phyloP scores from a whole-genome alignment of 169 alveolate genomes.

The Babesia ovis region DNA sequence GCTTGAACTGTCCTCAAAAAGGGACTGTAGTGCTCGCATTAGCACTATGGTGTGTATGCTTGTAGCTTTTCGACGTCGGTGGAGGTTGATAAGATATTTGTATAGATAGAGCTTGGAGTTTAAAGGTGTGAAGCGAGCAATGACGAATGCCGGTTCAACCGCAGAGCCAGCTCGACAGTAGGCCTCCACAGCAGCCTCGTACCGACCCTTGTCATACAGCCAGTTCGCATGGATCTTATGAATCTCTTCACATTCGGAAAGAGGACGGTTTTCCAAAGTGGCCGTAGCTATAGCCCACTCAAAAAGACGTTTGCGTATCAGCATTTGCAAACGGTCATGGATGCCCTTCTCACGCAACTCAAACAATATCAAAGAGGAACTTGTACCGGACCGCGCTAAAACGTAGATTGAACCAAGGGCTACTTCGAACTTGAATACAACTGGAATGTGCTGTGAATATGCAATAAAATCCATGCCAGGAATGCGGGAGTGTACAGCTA shows the following conservation, averaged over 20 bases:
- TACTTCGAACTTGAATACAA: conserved; percentile 9
- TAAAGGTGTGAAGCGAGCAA: conserved; percentile 41
- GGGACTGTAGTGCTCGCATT: conserved; percentile 48
- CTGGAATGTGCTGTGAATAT: conserved; percentile 37
- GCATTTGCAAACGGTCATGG: conserved; percentile 53
- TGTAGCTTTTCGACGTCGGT: conserved; percentile 25
- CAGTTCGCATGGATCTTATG: conserved; percentile 65
- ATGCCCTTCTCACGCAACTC: conserved; percentile 58
- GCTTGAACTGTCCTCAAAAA: conserved; percentile 12
- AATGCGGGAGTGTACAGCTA: conserved; percentile 2
- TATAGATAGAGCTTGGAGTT: conserved; percentile 48
- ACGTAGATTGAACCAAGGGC: conserved; percentile 25
- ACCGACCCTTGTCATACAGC: conserved; percentile 52
- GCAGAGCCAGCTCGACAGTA: conserved; percentile 44
- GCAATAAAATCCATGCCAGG: conserved; percentile 39
- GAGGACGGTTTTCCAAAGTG: conserved; percentile 46
- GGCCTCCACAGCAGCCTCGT: conserved; percentile 40
- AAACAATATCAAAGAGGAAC: conserved; percentile 35
- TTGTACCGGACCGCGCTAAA: conserved; percentile 21
- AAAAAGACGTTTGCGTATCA: conserved; percentile 59
- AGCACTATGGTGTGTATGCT: conserved; percentile 48
- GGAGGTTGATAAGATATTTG: conserved; percentile 51
- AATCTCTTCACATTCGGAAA: conserved; percentile 54
- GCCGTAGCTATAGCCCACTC: conserved; percentile 49
- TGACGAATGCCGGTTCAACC: conserved; percentile 64